These are phyloP conservation scores for Misopates orontium DNA, from an alignment of 257 asterid genomes.

Conservation along the genomic window DNA sequence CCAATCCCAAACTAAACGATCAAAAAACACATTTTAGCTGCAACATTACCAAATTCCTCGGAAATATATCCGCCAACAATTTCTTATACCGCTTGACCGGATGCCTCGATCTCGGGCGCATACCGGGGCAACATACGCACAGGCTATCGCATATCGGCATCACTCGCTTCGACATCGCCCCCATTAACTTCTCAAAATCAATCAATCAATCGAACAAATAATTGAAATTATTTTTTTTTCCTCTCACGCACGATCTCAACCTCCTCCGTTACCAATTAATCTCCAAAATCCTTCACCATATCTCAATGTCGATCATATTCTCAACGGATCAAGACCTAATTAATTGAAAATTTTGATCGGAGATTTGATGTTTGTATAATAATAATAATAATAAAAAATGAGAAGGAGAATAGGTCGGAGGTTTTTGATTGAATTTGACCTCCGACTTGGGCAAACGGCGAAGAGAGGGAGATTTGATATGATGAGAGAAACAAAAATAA, in stretches of 20 bases:
- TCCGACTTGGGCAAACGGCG: conserved; percentile 41
- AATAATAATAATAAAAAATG: not conserved
- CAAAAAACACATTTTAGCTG: not conserved
- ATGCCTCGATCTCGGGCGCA: conserved; percentile 83
- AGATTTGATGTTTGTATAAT: no score
- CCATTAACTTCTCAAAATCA: conserved; percentile 33
- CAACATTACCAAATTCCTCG: conserved; percentile 47
- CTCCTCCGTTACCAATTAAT: no score
- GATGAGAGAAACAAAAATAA: not conserved
- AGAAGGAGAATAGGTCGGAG: conserved; percentile 34
- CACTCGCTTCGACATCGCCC: conserved; percentile 52
- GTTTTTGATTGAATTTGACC: conserved; percentile 39
- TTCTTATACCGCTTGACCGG: conserved; percentile 81
- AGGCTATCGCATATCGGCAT: conserved; percentile 66
- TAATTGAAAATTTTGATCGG: no score
- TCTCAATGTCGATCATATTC: no score
- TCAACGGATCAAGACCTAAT: no score
- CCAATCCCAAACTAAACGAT: no score
- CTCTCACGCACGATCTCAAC: no score
- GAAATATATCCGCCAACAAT: conserved; percentile 67
- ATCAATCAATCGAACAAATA: no score
- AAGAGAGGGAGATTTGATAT: not conserved
- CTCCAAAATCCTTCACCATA: conserved; percentile 29
- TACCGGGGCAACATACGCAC: conserved; percentile 71
- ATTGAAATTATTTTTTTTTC: no score